Evolutionary conservation across 1,139 yeast species (phyloP), one percentile per base, ranked within the genome.

Genomic region (Kurtzmaniella quercitrusa): DNA sequence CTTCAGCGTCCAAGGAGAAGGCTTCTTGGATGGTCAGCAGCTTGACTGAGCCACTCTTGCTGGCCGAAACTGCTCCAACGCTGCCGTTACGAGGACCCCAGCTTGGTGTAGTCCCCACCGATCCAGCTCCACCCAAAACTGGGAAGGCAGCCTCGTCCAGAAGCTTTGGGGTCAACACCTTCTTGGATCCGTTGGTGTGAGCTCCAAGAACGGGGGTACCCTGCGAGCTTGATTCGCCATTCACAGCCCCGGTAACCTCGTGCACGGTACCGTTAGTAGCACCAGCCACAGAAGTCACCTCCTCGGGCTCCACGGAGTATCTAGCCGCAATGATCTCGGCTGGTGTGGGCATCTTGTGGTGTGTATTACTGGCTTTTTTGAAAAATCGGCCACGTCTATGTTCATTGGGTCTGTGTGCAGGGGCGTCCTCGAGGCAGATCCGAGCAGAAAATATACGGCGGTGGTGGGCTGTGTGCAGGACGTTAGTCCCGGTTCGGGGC

Each of bases 111-210:
- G 59, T 41, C 18, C 57, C 52, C 39, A 55, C 48, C 11, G 55
- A 41, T 41, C 56, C 58, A 44, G 54, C 56, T 6, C 75, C 77
- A 38, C 90, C 91, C 53, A 88, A 73, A 25, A 88, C 75, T 10
- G 95, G 95, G 62, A 85, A 85, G 9, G 87, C 85, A 15, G 73
- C 62, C 60, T 81, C 81, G 56, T 77, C 82, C 41, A 68, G 53
- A 48, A 73, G 60, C 34, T 74, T 62, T 37, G 68, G 70, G 42
- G 61, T 51, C 19, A 66, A 51, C 41, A 38, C 17, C 18, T 15
- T 12, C 14, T 40, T 40, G 33, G 7, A 14, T 12, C 18, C 31
- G 12, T 21, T 21, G 23, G 23, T 21, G n/a, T n/a, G n/a, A n/a
- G n/a, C n/a, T n/a, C n/a, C n/a, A n/a, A n/a, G n/a, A n/a, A n/a